phyloP scores from a whole-genome alignment of 2,329 filamentous ascomycete genomes.

The Ascochyta koolunga region DNA sequence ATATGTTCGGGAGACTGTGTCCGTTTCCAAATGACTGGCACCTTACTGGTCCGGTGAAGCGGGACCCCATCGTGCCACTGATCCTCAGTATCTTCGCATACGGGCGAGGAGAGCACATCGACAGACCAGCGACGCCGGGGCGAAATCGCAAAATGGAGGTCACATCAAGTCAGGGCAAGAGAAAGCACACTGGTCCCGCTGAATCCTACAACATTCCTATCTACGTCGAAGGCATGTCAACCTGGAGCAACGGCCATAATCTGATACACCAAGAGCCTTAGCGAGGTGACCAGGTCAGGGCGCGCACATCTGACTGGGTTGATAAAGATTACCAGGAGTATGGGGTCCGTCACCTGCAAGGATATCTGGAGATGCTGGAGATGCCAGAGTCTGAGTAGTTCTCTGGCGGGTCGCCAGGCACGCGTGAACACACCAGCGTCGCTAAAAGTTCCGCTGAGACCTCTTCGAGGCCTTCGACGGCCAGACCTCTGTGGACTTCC shows the following conservation, averaged over 20 bases:
- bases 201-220: neutral
- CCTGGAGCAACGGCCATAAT: neutral
- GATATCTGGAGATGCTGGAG: neutral
- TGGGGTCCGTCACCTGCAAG: neutral
- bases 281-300: constrained; percentile 2
- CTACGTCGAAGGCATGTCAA: neutral
- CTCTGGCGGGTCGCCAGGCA: too few relatives aligned
- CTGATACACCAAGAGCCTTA: neutral
- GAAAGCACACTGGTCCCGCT: neutral
- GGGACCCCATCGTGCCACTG: neutral
- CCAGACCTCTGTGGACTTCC: neutral
- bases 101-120: neutral
- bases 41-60: neutral
- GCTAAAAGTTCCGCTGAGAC: neutral
- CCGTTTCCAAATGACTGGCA: neutral
- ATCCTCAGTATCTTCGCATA: neutral
- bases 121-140: neutral
- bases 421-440: too few relatives aligned
- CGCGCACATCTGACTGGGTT: neutral
- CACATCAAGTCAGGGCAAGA: too few relatives aligned
- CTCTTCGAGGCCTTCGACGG: neutral
- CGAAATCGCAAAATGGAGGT: neutral
- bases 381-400: too few relatives aligned
- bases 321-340: constrained; percentile 1
- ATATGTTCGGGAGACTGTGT: neutral